Percentiles rank a stretch among this genome's conserved stretches.
These are phyloP conservation scores for Claviceps citrina DNA, from an alignment of 2,329 filamentous ascomycete genomes.

Conservation along the genomic window DNA sequence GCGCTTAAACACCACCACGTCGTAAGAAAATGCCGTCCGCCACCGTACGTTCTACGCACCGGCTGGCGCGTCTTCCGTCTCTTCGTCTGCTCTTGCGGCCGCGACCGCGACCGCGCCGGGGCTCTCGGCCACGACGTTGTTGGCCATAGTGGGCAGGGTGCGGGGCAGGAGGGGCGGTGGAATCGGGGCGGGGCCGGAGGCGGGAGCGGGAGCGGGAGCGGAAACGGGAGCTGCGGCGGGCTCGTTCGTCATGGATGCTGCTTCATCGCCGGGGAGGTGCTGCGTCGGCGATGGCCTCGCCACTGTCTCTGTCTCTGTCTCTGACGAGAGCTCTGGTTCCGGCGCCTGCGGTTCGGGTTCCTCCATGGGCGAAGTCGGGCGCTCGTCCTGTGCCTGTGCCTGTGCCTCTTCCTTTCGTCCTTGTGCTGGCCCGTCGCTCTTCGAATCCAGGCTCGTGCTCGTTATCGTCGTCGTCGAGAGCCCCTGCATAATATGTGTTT, in stretches of 20 bases:
- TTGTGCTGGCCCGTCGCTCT: too few relatives aligned
- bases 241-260: neutral
- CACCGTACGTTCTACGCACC: slow-evolving; percentile 8
- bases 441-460: too few relatives aligned
- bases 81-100: neutral
- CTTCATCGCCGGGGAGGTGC: neutral
- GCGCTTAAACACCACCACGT: too few relatives aligned
- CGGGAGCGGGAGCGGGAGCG: neutral
- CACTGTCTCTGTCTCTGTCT: neutral
- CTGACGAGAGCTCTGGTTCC: neutral
- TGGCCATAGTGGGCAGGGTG: neutral
- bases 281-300: neutral
- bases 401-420: slow-evolving; percentile 6
- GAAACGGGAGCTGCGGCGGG: neutral
- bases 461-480: too few relatives aligned
- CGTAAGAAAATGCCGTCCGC: neutral
- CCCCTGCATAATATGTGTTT: slow-evolving; percentile 15
- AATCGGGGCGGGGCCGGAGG: neutral
- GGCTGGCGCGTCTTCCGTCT: slow-evolving; percentile 6
- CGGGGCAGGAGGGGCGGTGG: neutral
- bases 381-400: slow-evolving; percentile 6
- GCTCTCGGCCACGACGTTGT: neutral
- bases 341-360: neutral
- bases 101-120: neutral
- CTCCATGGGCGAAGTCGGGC: slow-evolving; percentile 1